Base-by-base conservation (phyloP, 352 stramenopile species). In the Phytophthora chlamydospora region DNA sequence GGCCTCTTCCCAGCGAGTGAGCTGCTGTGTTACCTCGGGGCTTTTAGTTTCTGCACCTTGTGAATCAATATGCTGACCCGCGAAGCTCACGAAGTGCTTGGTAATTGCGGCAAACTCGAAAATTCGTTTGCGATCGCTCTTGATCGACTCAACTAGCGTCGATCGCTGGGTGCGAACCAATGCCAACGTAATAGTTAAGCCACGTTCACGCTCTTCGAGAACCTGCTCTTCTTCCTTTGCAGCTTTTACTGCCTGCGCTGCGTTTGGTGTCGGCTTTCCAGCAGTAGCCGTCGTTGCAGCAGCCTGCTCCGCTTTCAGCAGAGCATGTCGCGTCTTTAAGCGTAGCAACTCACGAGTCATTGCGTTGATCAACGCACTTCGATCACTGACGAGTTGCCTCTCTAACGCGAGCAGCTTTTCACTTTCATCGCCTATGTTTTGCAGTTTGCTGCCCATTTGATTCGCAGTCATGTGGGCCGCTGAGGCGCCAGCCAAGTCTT, bases 121-220 rank as follows among this genome's bases (percentile, higher is more conserved):
- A 4, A 93, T 88, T 17, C 78, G 74, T 38, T 89, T 74, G 4
- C 82, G 80, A 44, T 95, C 85, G 1, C 55, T 61, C 44, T 83
- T 80, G 31, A 95, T 78, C 3, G 76, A 75, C 11, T 68, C 62
- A 8, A 93, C 67, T 0, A 91, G 66, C 12, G 64, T 59, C 2
- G 73, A 50, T 5, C 83, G 83, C 46, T 93, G 83, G 2, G 50
- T 67, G 12, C 88, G 78, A 14, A 95, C 73, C 40, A 95, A 76
- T 0, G 80, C 59, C 6, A 92, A 61, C 0, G 81, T 93, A 62
- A 95, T 94, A 0, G 71, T 68, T 21, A 95, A 55, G 0, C 84
- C 86, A 29, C 91, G 91, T n/a, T 91, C 83, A 4, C 82, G 81
- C 40, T 95, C 86, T 59, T 95, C 86, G 10, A 85, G 59, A 7